These are phyloP conservation scores for Hypoxylon sp. DNA, from an alignment of 2,329 filamentous ascomycete species.

Conservation along the genomic window DNA sequence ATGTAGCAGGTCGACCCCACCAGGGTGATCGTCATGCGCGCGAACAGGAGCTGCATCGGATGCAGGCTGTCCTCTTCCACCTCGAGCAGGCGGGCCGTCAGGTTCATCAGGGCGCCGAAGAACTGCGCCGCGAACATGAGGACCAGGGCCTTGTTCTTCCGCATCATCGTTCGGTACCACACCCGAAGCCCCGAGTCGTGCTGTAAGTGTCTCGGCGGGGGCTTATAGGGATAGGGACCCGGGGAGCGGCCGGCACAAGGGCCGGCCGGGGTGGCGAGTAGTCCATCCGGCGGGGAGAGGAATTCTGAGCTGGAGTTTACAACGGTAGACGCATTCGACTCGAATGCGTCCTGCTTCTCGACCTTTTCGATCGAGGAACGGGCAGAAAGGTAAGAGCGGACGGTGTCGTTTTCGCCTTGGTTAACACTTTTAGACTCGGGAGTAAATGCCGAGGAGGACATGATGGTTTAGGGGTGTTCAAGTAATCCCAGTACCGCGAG, in stretches of 20 bases:
- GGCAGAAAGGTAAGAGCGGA: slow-evolving; percentile 14
- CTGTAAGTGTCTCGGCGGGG: not conserved
- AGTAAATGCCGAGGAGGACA: slow-evolving; percentile 19
- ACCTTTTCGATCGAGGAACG: slow-evolving; percentile 15
- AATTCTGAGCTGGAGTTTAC: slow-evolving; percentile 44
- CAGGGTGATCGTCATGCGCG: slow-evolving; percentile 80
- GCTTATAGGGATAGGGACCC: slow-evolving; percentile 21
- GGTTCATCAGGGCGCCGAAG: slow-evolving; percentile 88
- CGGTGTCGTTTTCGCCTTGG: slow-evolving; percentile 7
- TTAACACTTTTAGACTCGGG: slow-evolving; percentile 18
- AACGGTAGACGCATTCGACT: slow-evolving; percentile 26
- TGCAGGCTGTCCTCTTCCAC: slow-evolving; percentile 73
- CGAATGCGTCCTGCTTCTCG: slow-evolving; percentile 25
- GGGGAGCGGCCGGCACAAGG: slow-evolving; percentile 24
- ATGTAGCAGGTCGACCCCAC: slow-evolving; percentile 77
- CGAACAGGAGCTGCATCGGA: slow-evolving; percentile 86
- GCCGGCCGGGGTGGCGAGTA: slow-evolving; percentile 42
- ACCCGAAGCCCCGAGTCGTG: slow-evolving; percentile 13
- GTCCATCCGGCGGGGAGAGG: slow-evolving; percentile 53
- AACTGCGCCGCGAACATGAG: slow-evolving; percentile 81
- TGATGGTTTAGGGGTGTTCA: slow-evolving; percentile 9
- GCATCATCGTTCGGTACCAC: slow-evolving; percentile 49
- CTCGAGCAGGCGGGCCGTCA: slow-evolving; percentile 81
- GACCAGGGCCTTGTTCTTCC: slow-evolving; percentile 75
- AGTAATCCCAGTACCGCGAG: not conserved